These are phyloP conservation scores for Ceratocystis variospora DNA, from an alignment of 2,329 filamentous ascomycete genomes.

Conservation along the genomic window DNA sequence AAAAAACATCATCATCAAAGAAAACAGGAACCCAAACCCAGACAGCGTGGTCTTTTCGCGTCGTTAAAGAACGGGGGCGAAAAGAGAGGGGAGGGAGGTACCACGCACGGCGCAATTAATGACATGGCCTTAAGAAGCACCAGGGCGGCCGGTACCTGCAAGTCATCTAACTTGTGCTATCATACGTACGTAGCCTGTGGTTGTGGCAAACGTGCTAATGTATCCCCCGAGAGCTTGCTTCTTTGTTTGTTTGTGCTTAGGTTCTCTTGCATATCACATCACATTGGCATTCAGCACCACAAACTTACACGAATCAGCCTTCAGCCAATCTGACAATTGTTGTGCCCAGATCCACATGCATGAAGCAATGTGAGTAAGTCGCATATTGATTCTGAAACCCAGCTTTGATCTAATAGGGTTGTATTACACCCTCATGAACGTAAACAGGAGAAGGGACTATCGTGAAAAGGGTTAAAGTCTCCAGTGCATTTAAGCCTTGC, in stretches of 20 bases:
- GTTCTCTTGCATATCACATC: background rate
- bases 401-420: background rate
- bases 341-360: background rate
- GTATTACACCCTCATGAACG: background rate
- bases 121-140: background rate
- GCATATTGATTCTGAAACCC: background rate
- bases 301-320: background rate
- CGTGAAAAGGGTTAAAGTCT: slow-evolving; percentile 5
- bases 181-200: background rate
- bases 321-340: background rate
- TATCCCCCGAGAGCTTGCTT: background rate
- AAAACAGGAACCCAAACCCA: too few species aligned
- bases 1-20: too few species aligned
- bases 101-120: background rate
- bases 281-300: too few species aligned
- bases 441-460: background rate
- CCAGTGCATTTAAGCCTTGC: background rate
- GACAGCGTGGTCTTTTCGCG: background rate
- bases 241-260: too few species aligned
- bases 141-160: background rate
- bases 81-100: background rate
- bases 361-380: background rate
- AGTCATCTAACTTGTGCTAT: background rate
- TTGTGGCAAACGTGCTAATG: background rate
- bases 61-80: background rate